phyloP scores from a whole-genome alignment of 176 grass and related monocot genomes.

The Miscanthus lutarioriparius region DNA sequence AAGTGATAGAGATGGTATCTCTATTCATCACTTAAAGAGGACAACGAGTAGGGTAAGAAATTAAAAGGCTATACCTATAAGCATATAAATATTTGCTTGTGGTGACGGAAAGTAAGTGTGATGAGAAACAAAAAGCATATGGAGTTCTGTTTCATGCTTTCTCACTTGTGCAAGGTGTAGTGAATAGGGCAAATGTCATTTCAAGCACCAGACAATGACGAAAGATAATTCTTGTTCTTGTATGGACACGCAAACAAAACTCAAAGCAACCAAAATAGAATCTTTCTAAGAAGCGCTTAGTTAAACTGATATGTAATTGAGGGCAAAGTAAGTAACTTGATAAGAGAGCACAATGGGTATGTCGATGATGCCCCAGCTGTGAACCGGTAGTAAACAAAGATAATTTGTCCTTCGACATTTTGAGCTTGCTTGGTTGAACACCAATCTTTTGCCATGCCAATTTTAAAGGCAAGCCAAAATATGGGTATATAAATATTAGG shows the following conservation, averaged over 20 bases:
- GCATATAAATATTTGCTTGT: conserved; percentile 5
- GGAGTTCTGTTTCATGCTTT: conserved; percentile 8
- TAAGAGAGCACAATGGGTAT: not conserved
- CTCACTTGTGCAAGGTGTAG: not conserved
- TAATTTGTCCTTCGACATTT: not conserved
- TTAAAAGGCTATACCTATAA: not conserved
- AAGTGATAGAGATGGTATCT: conserved; percentile 22
- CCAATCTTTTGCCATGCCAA: too few relatives aligned
- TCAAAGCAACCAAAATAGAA: conserved; percentile 34
- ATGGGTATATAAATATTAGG: too few relatives aligned
- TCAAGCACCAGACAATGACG: conserved; percentile 17
- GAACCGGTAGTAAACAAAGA: not conserved
- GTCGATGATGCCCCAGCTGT: not conserved
- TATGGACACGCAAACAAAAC: conserved; percentile 31
- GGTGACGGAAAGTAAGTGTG: not conserved
- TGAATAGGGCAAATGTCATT: conserved; percentile 42
- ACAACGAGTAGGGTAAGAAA: not conserved
- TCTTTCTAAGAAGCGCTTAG: not conserved
- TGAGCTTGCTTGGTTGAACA: too few relatives aligned
- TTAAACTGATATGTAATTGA: not conserved
- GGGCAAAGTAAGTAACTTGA: not conserved
- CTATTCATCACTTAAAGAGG: conserved; percentile 5
- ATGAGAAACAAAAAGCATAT: not conserved
- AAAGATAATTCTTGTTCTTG: conserved; percentile 5
- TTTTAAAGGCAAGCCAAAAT: too few relatives aligned